Evolutionary conservation across 208 protist genomes (phyloP), one percentile per base, ranked within the genome.

Genomic region (Lotmaria passim): DNA sequence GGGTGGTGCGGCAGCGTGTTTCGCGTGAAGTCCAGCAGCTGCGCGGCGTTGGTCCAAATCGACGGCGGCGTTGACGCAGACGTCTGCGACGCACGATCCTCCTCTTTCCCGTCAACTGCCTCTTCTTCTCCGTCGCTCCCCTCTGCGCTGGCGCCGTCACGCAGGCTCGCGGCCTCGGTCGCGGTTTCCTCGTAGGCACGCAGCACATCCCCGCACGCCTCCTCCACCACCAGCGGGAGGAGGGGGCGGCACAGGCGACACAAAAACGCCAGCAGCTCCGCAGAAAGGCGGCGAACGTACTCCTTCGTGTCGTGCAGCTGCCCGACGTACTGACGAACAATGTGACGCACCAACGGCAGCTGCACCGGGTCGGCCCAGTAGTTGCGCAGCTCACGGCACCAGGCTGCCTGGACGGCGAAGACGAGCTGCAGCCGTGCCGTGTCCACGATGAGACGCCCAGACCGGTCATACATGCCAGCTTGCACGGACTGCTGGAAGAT

Each of bases 401-500:
- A 97, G 52, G 86, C 87, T 0, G 76, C 87, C 75, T 97, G 92
- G 15, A 87, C 88, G 19, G 83, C 55, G 69, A 87, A 97, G 31
- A 97, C 76, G 15, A 97, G 75, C 73, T 95, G 89, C 50, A 97
- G 67, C 1, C 89, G 87, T 31, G 73, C 46, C 11, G 82, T 83
- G 74, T 93, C 83, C 2, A 79, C 79, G n/a, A 94, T 73, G 17
- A 96, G 58, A 41, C 82, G 66, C 7, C 89, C 89, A 19, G 73
- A 67, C 12, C 57, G 75, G 76, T 95, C 86, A 62, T 85, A 93
- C 28, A 97, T 70, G n/a, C 89, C 89, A 3, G 85, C 79, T 44
- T 93, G 79, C 6, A 95, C 55, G n/a, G 86, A 82, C 67, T 87
- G 68, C 61, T 97, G 89, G 62, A 97, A 97, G 48, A 87, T 80